These are phyloP conservation scores for Triticum monococcum DNA, from an alignment of 176 grass and related monocot genomes.

Conservation along the genomic window DNA sequence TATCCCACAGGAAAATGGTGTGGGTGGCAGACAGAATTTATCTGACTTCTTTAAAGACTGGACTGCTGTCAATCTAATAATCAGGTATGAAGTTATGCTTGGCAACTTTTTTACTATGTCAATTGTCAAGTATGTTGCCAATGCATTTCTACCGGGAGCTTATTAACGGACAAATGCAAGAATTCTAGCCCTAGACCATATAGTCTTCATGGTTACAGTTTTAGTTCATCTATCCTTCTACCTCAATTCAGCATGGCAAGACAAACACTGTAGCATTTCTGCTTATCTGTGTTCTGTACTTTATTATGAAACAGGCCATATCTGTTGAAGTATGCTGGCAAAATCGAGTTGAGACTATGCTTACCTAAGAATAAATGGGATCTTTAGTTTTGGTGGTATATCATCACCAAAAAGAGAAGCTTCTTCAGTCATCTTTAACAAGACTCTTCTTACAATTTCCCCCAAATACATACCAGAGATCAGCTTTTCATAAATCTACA, in stretches of 20 bases:
- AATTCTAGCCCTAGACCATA: background rate
- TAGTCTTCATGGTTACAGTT: background rate
- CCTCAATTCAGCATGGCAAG: background rate
- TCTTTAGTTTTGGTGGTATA: conserved; percentile 52
- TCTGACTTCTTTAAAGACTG: conserved; percentile 2
- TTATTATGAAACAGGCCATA: background rate
- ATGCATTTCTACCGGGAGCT: background rate
- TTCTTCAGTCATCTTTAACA: conserved; percentile 65
- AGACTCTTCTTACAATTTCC: conserved; percentile 65
- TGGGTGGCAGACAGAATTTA: background rate
- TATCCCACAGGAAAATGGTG: conserved; percentile 23
- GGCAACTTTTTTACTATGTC: background rate
- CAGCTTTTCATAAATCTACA: conserved; percentile 82
- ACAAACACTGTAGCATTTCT: background rate
- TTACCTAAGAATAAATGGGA: conserved; percentile 62
- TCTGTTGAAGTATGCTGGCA: background rate
- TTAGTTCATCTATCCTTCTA: conserved; percentile 3
- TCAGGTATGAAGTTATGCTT: background rate
- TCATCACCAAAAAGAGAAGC: conserved; percentile 57
- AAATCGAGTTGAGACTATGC: background rate
- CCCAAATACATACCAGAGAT: conserved; percentile 95
- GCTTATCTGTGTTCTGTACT: background rate
- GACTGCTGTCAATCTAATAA: background rate
- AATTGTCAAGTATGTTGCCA: background rate
- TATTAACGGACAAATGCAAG: background rate